Evolutionary conservation across 208 protist species (phyloP), one percentile per base, ranked within the genome.

Genomic region (Crithidia thermophila): DNA sequence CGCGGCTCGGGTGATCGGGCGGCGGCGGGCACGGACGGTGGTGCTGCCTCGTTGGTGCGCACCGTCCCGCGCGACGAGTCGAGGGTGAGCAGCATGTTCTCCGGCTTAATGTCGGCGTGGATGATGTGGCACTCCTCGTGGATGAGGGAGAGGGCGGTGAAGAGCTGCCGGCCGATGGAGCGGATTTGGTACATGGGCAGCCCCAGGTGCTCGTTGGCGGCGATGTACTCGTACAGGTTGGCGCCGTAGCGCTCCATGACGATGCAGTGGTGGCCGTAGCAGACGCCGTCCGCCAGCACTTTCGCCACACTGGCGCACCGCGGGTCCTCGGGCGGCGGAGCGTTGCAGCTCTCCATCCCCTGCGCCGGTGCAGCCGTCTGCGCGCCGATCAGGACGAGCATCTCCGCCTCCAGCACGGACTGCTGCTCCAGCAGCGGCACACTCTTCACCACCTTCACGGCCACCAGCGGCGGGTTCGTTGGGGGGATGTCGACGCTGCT

Each of bases 21-120:
- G 14, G 28, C 4, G 9, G 42, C 25, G 7, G 27, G 2, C 27
- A 42, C 49, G 3, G 4, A 33, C 21, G 31, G 47, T 34, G 56
- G 28, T n/a, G 47, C 23, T 6, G 52, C 43, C 23, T 67, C 40
- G 50, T 59, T 55, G 23, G 37, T 64, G 28, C 49, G 50, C 53
- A 67, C 55, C 53, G 64, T 58, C 28, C 70, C 69, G 25, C 62
- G 66, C 31, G 82, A 82, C 0, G 78, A 91, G 64, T 90, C 75
- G 27, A 89, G 65, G 4, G 85, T 81, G 11, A 98, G 79, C 53
- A 98, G 76, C 59, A 98, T 84, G 75, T 98, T 98, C 73, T 98
- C 94, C 43, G 93, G 93, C 69, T 98, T 99, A 45, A 99, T 86
- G 74, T 99, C 98, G 65, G 94, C 97, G 79, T 99, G 98, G 52